Evolutionary conservation across 2,329 filamentous ascomycete genomes (phyloP).

Genomic region (Fusarium pininemorale): DNA sequence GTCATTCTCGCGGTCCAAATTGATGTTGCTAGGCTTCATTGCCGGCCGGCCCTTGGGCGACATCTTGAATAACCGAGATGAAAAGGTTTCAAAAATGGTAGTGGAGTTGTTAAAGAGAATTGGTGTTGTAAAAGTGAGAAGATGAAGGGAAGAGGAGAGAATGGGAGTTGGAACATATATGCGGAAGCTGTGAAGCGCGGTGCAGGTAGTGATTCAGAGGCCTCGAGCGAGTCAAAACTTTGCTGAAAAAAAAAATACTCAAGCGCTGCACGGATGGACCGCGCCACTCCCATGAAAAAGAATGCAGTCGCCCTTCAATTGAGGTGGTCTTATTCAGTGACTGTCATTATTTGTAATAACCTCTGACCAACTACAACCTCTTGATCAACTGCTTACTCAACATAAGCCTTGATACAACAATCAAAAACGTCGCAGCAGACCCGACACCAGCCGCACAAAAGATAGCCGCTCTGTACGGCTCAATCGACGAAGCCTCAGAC

Average conservation of each 20-base stretch:
- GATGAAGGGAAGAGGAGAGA: no score
- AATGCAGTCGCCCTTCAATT: accelerated
- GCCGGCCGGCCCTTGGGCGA: no score
- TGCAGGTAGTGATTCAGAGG: not conserved
- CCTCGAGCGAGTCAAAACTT: not conserved
- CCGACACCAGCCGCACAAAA: conserved; percentile 10
- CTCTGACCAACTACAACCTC: not conserved
- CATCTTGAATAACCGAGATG: no score
- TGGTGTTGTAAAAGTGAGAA: no score
- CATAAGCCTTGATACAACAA: not conserved
- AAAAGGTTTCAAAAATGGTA: no score
- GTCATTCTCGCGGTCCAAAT: no score
- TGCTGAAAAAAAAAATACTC: accelerated
- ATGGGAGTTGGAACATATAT: no score
- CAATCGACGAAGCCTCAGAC: not conserved
- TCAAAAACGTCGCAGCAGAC: not conserved
- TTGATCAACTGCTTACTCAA: not conserved
- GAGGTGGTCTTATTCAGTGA: no score
- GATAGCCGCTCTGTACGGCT: not conserved
- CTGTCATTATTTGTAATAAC: accelerated
- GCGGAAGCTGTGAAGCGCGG: no score
- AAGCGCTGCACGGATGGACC: no score
- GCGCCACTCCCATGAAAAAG: accelerated
- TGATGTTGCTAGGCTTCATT: no score
- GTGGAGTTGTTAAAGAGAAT: no score